Evolutionary conservation across 352 stramenopile genomes (phyloP), one percentile per base, ranked within the genome.

Genomic region (Pythium phragmiticola): DNA sequence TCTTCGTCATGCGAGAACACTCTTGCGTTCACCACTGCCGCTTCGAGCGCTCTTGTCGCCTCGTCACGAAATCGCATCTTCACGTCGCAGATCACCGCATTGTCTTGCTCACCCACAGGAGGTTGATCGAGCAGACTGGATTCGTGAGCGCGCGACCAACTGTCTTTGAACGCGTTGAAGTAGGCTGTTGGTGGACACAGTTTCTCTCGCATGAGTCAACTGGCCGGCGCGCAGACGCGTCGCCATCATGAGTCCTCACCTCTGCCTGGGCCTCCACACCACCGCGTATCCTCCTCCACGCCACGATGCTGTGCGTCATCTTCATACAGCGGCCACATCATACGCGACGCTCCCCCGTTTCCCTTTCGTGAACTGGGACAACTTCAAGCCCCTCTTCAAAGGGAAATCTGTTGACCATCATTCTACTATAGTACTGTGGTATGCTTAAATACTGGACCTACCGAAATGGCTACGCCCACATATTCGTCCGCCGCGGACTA

Each of bases 241-340:
- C 43, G 8, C 30, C 45, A 14, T 30, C 45, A 50, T 30, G n/a
- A 30, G 4, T n/a, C 19, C 48, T 28, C 47, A 65, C 58, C 48
- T 65, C 48, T 57, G 17, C 43, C 28, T 19, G 30, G 37, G 13
- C 21, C 39, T 2, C 16, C 43, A n/a, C 8, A 28, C 36, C 37
- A 43, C 12, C 19, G 51, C 37, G 21, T 14, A 7, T 1, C 43
- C 2, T 43, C 34, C 19, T 47, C 47, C 17, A 33, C 14, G 11
- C 3, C 6, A 23, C 12, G 21, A 19, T 30, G 11, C 12, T 3
- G 26, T 30, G 26, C 19, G 13, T 41, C 14, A 19, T 54, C 60
- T n/a, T 28, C 41, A 37, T 36, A 47, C 30, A 67, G 55, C 62
- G 62, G 62, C 62, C 62, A 68, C 62, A 68, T 68, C 59, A 30